Evolutionary conservation across 768 basidiomycete species (phyloP), one percentile per base, ranked within the genome.

Genomic region (Boletus edulis): DNA sequence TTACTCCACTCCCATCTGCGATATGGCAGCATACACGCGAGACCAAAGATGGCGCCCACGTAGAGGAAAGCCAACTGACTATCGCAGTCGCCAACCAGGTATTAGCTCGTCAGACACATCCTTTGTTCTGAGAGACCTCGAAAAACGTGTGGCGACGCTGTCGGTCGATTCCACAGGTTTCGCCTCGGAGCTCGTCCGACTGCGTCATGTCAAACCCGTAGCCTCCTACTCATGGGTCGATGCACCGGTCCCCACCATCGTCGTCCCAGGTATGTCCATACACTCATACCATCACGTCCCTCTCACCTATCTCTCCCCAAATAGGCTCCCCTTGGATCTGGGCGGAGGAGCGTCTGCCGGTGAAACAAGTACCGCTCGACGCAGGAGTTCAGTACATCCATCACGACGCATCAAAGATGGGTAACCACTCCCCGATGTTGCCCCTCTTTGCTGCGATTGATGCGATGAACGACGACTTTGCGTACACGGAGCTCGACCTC

Each of bases 401-500:
- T 67, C 85, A 86, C 56, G 83, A 89, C 66, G 78, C 75, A 20
- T 78, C 73, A 49, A 73, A 73, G 53, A 68, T 77, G 62, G 67
- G 68, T 9, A 44, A 67, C 68, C 46, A 69, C 66, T 70, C 69
- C 10, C 60, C 77, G 0, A 64, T 83, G 55, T 60, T 85, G 4
- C 86, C 89, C 12, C 72, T 89, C 57, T 73, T 90, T 48, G 76
- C 73, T 22, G 82, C 87, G 3, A 80, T 83, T 22, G 82, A 86
- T 60, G 70, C 60, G n/a, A 22, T 70, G 61, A 57, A 72, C 55
- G 57, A 58, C 29, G 38, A 59, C 46, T 70, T 66, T 49, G n/a
- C 56, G 13, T 64, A 69, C 40, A 37, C 60, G 5, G 64, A 81
- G 8, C 74, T 81, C 17, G 71, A 81, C 41, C 50, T 70, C 18